Base-by-base conservation (phyloP, 2,329 filamentous ascomycete species). In the Cephalotrichum gorgonifer region DNA sequence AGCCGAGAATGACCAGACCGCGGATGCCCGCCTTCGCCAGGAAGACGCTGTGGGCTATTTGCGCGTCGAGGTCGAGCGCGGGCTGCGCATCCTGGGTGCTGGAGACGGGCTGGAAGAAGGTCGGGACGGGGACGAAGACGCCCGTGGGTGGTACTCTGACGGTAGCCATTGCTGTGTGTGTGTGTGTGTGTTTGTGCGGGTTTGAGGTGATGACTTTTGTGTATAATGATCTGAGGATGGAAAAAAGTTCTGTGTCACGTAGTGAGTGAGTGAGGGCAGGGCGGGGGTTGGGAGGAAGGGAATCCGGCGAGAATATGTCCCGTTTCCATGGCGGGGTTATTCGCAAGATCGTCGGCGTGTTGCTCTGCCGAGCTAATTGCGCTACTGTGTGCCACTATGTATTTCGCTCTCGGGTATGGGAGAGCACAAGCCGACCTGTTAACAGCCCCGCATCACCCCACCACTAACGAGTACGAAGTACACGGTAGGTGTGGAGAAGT, bases 1-100 rank as follows among this genome's bases (percentile, higher is more conserved):
- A 80, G 23, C 81, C 81, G 44, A 83, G 73, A 38, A 83, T 67
- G 11, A 83, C 77, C 23, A 84, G 68, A 22, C 81, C 80, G 26
- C 69, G 70, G 55, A 84, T 75, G 50, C 81, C 81, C 54, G 72
- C 71, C 48, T 71, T 69, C 33, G 79, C 79, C 31, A 84, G 74
- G 58, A 78, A 79, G 6, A 84, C 58, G 11, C 71, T 72, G 67
- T 84, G 79, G 26, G 70, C 66, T 22, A 70, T 67, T 57, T 85
- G 81, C 1, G 78, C 72, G 43, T 73, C 67, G 51, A 79, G 63
- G 56, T 85, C 80, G 47, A 83, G 65, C 6, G 72, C 67, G 25
- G 76, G 65, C 43, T 74, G 69, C 42, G 71, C 60, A 6, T 68
- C 55, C 5, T 68, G 58, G 43, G 58, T 68, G 8, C 70, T 61